Evolutionary conservation across 331 rosid species (phyloP).

Genomic region (Saraca asoca): DNA sequence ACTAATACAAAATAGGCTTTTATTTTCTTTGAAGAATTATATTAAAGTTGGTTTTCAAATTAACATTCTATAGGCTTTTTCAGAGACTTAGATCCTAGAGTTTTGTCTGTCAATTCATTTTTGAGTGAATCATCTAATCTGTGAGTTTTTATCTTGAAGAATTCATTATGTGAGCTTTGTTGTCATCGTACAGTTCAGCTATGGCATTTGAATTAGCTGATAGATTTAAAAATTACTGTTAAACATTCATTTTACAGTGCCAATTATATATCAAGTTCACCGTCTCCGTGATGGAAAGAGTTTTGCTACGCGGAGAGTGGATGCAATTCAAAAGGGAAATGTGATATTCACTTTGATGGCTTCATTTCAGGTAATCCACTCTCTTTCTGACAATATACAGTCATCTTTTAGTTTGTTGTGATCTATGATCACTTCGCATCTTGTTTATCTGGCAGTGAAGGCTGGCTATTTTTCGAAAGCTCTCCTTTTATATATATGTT

Average conservation of each 20-base stretch:
- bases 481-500: not conserved
- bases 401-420: slow-evolving; percentile 4
- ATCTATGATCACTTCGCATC: not conserved
- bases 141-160: slow-evolving; percentile 16
- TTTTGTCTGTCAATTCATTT: slow-evolving; percentile 15
- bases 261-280: slow-evolving; percentile 77
- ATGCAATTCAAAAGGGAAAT: slow-evolving; percentile 84
- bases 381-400: slow-evolving; percentile 22
- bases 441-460: slow-evolving; percentile 11
- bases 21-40: slow-evolving; percentile 7
- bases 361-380: slow-evolving; percentile 77
- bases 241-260: slow-evolving; percentile 59
- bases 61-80: slow-evolving; percentile 19
- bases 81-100: slow-evolving; percentile 12
- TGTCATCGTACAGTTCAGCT: not conserved
- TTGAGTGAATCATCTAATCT: slow-evolving; percentile 9
- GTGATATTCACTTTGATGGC: slow-evolving; percentile 76
- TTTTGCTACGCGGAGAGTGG: slow-evolving; percentile 84
- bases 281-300: slow-evolving; percentile 85
- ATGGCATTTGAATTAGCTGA: slow-evolving; percentile 1
- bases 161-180: slow-evolving; percentile 2
- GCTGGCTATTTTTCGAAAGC: not conserved
- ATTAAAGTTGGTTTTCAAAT: slow-evolving; percentile 16
- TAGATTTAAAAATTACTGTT: slow-evolving; percentile 21
- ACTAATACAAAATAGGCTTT: not conserved